Base-by-base conservation (phyloP, 2,329 filamentous ascomycete genomes). In the Cercospora berteroae region DNA sequence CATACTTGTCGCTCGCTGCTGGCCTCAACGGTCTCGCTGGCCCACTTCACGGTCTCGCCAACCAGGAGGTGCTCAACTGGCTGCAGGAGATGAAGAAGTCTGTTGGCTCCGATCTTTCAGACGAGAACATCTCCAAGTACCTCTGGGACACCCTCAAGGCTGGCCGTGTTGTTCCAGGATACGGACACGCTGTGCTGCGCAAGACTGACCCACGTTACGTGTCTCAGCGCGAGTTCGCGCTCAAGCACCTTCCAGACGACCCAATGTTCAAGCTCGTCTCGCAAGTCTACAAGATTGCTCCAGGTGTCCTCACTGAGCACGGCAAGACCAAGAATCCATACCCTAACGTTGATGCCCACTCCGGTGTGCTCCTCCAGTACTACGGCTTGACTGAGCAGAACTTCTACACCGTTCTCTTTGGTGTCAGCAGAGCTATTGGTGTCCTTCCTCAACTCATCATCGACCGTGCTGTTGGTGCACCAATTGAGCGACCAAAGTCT, bases 321-420 rank as follows among this genome's bases (percentile, higher is more conserved):
- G 95, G 95, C 86, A 99, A 99, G 92, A 98, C 94, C 87, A 98
- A 98, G 92, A 97, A 98, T 91, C 94, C 94, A 74, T 98, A 88
- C 88, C 95, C 95, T 83, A 98, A 98, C 86, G 94, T 98, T 79
- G 94, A 98, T 80, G 94, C 94, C 79, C 95, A 98, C 91, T 97
- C 94, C 33, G 95, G 95, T 87, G 95, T 99, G 74, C 92, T 99
- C 74, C 92, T 99, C 76, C 95, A 99, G 87, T 95, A 99, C 90
- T 99, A 99, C 85, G 95, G 95, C 79, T 87, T 99, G 81, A 98
- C 92, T 72, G 94, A 99, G 88, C 91, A 95, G 83, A 98, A 90
- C 90, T 99, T 96, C 90, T 99, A 99, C 92, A 99, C 95, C 71
- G 95, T 99, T 71, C 91, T 99, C 80, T 99, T 99, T 83, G 95